Conservation (phyloP, 1,284 basidiomycete species). For the Blastosporella zonata region DNA sequence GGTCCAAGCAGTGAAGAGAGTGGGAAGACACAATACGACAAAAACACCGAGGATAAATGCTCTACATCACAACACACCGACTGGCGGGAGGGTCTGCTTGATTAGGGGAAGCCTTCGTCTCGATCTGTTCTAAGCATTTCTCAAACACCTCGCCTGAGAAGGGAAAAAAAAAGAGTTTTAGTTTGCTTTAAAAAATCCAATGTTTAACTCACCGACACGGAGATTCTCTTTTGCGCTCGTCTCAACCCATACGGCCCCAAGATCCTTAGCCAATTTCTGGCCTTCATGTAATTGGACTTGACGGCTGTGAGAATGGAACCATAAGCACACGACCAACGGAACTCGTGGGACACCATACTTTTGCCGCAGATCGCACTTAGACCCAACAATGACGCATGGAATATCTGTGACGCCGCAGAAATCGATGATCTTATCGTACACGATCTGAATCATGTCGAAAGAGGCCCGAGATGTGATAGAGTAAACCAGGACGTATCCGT, state of each 20-base stretch:
- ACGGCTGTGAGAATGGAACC: slow-evolving; percentile 41
- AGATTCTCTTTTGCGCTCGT: slow-evolving; percentile 86
- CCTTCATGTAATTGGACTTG: slow-evolving; percentile 79
- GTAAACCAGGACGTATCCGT: slow-evolving; percentile 74
- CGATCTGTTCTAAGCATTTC: slow-evolving; percentile 83
- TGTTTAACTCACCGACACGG: slow-evolving; percentile 78
- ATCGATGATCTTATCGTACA: slow-evolving; percentile 97
- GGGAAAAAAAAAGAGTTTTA: not conserved
- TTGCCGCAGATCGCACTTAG: slow-evolving; percentile 84
- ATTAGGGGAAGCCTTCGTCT: slow-evolving; percentile 60
- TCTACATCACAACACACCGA: slow-evolving; percentile 70
- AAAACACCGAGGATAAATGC: not conserved
- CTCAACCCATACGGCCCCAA: slow-evolving; percentile 82
- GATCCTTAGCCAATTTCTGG: slow-evolving; percentile 69
- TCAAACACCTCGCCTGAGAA: slow-evolving; percentile 82
- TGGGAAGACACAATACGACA: not conserved
- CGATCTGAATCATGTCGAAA: slow-evolving; percentile 95
- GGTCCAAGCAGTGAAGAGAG: not conserved
- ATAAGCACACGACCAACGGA: slow-evolving; percentile 5
- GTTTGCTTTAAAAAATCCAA: not conserved
- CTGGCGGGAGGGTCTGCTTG: slow-evolving; percentile 58
- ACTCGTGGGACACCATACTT: slow-evolving; percentile 45
- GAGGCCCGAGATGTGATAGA: slow-evolving; percentile 89
- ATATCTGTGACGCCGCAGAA: slow-evolving; percentile 89
- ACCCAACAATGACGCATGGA: slow-evolving; percentile 95